These are phyloP conservation scores for Stephanocyclus meneghinianus DNA, from an alignment of 352 stramenopile species.

Conservation along the genomic window DNA sequence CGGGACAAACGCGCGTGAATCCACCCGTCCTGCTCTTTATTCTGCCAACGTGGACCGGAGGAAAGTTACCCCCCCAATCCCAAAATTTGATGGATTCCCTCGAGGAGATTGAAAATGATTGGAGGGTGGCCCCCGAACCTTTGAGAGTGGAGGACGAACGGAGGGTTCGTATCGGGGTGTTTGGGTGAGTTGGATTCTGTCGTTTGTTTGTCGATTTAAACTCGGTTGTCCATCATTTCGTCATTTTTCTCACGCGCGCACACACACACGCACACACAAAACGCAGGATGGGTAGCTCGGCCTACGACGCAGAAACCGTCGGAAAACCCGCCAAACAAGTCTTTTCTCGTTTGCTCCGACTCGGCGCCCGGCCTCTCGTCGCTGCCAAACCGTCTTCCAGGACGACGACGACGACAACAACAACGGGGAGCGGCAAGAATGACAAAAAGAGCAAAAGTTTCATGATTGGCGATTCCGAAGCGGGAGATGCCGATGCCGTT, in stretches of 20 bases:
- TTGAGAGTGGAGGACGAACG: constrained; percentile 12
- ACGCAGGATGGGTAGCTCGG: constrained; percentile 78
- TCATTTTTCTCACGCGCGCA: too few relatives aligned
- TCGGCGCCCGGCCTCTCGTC: constrained; percentile 56
- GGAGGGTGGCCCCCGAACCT: constrained; percentile 70
- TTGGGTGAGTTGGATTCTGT: constrained; percentile 3
- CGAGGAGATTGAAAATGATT: constrained; percentile 71
- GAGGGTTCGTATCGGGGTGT: background rate
- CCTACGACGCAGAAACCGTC: constrained; percentile 72
- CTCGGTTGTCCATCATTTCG: background rate
- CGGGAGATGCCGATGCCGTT: constrained; percentile 62
- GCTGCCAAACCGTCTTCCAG: background rate
- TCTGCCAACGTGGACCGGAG: constrained; percentile 69
- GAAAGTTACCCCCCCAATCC: constrained; percentile 54
- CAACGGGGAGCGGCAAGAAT: background rate
- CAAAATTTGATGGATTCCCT: constrained; percentile 37
- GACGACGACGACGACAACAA: too few relatives aligned
- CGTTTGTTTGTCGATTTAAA: background rate
- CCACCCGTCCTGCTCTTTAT: constrained; percentile 66
- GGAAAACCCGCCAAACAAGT: constrained; percentile 73
- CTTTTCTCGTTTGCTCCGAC: constrained; percentile 50
- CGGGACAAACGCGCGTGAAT: background rate
- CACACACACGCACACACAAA: background rate
- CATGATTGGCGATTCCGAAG: constrained; percentile 65
- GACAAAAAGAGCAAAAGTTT: constrained; percentile 34